These are phyloP conservation scores for Colletotrichum truncatum DNA, from an alignment of 2,329 filamentous ascomycete genomes.

Conservation along the genomic window DNA sequence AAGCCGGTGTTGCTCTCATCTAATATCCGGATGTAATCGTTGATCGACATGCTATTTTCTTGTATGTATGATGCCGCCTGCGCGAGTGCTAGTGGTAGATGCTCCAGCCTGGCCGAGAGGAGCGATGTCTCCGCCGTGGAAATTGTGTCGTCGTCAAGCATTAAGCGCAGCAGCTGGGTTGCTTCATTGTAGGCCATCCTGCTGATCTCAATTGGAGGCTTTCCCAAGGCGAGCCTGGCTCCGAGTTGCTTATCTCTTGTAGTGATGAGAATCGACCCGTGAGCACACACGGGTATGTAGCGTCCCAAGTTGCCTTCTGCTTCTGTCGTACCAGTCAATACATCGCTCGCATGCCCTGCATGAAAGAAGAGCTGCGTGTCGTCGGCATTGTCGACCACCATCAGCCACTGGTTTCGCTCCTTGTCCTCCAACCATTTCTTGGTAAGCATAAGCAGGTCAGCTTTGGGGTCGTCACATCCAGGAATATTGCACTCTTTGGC, in stretches of 20 bases:
- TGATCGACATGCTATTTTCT: conserved; percentile 37
- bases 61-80: conserved; percentile 47
- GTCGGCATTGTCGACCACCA: conserved; percentile 25
- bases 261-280: conserved; percentile 43
- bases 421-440: conserved; percentile 39
- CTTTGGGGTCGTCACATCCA: conserved; percentile 35
- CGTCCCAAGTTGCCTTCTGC: not conserved
- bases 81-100: conserved; percentile 43
- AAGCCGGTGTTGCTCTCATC: conserved; percentile 34
- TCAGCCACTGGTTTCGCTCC: conserved; percentile 26
- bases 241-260: conserved; percentile 45
- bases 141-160: conserved; percentile 22
- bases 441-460: conserved; percentile 35
- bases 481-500: conserved; percentile 35
- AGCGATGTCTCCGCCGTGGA: not conserved
- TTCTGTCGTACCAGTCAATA: no score
- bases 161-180: conserved; percentile 33
- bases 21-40: conserved; percentile 38
- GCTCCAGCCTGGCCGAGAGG: conserved; percentile 40
- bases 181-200: conserved; percentile 40
- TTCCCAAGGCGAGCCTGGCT: conserved; percentile 34
- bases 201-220: conserved; percentile 35
- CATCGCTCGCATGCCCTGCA: no score
- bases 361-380: conserved; percentile 4
- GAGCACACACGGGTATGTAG: conserved; percentile 38